Base-by-base conservation (phyloP, 1,284 basidiomycete species). In the Abortiporus biennis region DNA sequence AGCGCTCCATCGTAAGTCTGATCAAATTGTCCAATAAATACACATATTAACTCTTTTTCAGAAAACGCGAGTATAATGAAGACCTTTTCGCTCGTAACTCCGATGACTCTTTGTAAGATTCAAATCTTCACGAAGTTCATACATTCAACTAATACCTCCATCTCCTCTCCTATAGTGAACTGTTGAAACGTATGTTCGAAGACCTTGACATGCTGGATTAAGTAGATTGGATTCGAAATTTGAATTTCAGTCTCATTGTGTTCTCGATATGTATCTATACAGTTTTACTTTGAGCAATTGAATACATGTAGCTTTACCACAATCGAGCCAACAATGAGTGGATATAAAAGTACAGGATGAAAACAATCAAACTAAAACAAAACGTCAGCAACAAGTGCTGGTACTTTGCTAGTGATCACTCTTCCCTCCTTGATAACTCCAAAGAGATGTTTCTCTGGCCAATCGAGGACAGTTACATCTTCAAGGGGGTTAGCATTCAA, bases 401-500 rank as follows among this genome's bases (percentile, higher is more conserved):
- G 9, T 29, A 66, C 35, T n/a, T 49, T 47, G 43, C 62, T 64
- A 33, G 50, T 55, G n/a, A 59, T 49, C 0, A 66, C 61, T 17
- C 61, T 48, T 1, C 67, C 67, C 8, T 58, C 61, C 49, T 67
- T 66, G 35, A 69, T 55, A 19, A 69, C 58, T 0, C 55, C 66
- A 8, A 55, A 42, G 6, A 68, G 52, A 47, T 64, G 55, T 21
- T 63, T 52, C 44, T 71, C 55, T 40, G 70, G 59, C 36, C 61
- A 55, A 50, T 73, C 68, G 2, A 75, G 54, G 17, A 73, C 52
- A 0, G 56, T 66, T 22, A 72, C 59, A 48, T 74, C 70, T 25
- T 67, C 62, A 40, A 74, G 53, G 1, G 72, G 72, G 51, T 73
- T 69, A 16, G 54, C 54, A 34, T 66, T 54, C 40, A 74, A 55